A percentile compares a stretch with the other conserved stretches of the same genome.
These are phyloP conservation scores for Cucurbita maxima DNA, from an alignment of 306 rosid genomes.

Conservation along the genomic window DNA sequence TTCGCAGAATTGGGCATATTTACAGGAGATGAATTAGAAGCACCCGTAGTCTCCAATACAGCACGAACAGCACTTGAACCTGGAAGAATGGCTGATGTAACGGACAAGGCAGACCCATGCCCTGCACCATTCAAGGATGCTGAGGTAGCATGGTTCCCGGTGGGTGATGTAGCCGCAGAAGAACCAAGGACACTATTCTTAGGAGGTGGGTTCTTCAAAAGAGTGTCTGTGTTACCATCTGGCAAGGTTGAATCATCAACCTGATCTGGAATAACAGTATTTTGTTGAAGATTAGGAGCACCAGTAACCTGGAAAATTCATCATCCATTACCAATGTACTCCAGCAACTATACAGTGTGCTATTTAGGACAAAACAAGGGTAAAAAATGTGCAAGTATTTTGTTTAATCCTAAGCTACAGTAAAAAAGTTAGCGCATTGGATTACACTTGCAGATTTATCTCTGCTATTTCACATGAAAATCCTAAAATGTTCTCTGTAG, in stretches of 20 bases:
- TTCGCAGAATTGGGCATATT: slow-evolving; percentile 43
- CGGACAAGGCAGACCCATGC: slow-evolving; percentile 36
- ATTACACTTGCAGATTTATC: neutral
- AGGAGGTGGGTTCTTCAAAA: slow-evolving; percentile 70
- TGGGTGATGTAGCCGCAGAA: slow-evolving; percentile 48
- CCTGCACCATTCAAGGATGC: slow-evolving; percentile 32
- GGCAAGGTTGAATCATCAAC: slow-evolving; percentile 67
- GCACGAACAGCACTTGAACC: slow-evolving; percentile 40
- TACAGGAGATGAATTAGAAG: slow-evolving; percentile 35
- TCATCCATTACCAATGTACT: neutral
- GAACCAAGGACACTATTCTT: slow-evolving; percentile 42
- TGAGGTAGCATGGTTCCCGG: slow-evolving; percentile 38
- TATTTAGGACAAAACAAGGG: slow-evolving; percentile 5
- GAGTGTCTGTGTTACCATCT: slow-evolving; percentile 53
- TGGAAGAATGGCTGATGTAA: slow-evolving; percentile 29
- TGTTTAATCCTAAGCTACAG: neutral
- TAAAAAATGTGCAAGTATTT: neutral
- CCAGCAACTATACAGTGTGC: neutral
- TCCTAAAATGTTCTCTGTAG: neutral
- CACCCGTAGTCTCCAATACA: slow-evolving; percentile 35
- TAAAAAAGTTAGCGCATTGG: neutral
- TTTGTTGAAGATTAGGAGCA: slow-evolving; percentile 23
- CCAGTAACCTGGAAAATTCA: slow-evolving; percentile 15
- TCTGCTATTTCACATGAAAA: neutral
- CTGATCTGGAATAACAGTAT: slow-evolving; percentile 53